These are phyloP conservation scores for Vachellia pachyceras DNA, from an alignment of 306 rosid species.

Conservation along the genomic window DNA sequence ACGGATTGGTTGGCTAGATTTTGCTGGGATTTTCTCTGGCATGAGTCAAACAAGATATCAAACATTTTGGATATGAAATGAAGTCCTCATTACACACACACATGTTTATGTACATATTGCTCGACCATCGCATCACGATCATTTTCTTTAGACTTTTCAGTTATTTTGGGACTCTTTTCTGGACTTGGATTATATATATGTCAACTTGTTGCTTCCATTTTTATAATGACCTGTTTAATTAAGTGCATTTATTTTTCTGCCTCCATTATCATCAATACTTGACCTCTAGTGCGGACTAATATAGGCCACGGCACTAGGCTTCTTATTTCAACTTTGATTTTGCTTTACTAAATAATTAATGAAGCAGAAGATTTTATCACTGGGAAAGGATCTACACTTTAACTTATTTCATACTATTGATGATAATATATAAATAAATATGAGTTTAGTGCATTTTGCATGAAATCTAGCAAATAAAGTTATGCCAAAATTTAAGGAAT, in stretches of 20 bases:
- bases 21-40: conserved; percentile 46
- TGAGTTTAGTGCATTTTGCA: no score
- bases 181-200: not conserved
- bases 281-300: not conserved
- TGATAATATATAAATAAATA: not conserved
- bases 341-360: not conserved
- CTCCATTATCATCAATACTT: not conserved
- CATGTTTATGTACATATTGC: not conserved
- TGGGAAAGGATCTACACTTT: not conserved
- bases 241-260: not conserved
- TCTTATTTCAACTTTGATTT: not conserved
- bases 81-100: conserved; percentile 2
- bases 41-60: conserved; percentile 46
- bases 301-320: not conserved
- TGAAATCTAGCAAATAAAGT: not conserved
- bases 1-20: conserved; percentile 53
- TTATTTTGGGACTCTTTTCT: not conserved
- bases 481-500: not conserved
- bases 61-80: conserved; percentile 3
- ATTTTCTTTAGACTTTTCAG: conserved; percentile 17
- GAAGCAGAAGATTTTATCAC: not conserved
- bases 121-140: conserved; percentile 43
- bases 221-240: not conserved
- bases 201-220: conserved; percentile 2
- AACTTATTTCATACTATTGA: not conserved